Percentiles rank a stretch among this genome's conserved stretches.
Conservation (phyloP, 148 eudicot genomes). For the Fagopyrum tataricum region DNA sequence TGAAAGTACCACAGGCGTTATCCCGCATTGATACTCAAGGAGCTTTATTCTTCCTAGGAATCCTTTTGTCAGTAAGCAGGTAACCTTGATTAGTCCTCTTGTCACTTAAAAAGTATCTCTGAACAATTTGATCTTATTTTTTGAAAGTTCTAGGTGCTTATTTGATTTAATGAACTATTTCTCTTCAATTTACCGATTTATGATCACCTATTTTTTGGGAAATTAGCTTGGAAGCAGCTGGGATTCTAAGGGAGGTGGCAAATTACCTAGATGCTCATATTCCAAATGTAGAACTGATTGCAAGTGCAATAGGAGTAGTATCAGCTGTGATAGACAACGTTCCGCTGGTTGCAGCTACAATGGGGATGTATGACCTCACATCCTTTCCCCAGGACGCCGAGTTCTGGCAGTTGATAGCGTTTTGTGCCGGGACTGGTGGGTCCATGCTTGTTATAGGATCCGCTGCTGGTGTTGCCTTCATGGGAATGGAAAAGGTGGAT, state of each 20-base stretch:
- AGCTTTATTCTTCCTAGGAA: conserved; percentile 92
- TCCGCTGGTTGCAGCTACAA: conserved; percentile 91
- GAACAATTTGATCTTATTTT: not conserved
- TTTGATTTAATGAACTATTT: not conserved
- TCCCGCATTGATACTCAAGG: conserved; percentile 99
- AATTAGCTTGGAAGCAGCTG: conserved; percentile 85
- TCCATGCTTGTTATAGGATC: conserved; percentile 94
- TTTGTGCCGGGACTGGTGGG: conserved; percentile 95
- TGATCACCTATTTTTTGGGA: not conserved
- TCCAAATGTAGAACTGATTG: conserved; percentile 67
- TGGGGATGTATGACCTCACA: conserved; percentile 95
- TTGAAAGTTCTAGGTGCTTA: not conserved
- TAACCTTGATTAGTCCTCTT: conserved; percentile 14
- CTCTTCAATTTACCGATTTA: not conserved
- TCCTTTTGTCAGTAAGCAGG: conserved; percentile 96
- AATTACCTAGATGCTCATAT: conserved; percentile 87
- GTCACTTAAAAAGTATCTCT: too few relatives aligned
- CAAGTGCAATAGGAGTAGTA: conserved; percentile 80
- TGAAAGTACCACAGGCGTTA: conserved; percentile 96
- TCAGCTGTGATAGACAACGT: conserved; percentile 94
- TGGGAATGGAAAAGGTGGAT: conserved; percentile 97
- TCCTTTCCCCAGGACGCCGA: conserved; percentile 77
- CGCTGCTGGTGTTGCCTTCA: conserved; percentile 91
- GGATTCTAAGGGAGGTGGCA: conserved; percentile 82
- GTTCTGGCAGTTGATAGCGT: conserved; percentile 94